Base-by-base conservation (phyloP, 2,329 filamentous ascomycete genomes). In the Rhexocercosporidium sp. region DNA sequence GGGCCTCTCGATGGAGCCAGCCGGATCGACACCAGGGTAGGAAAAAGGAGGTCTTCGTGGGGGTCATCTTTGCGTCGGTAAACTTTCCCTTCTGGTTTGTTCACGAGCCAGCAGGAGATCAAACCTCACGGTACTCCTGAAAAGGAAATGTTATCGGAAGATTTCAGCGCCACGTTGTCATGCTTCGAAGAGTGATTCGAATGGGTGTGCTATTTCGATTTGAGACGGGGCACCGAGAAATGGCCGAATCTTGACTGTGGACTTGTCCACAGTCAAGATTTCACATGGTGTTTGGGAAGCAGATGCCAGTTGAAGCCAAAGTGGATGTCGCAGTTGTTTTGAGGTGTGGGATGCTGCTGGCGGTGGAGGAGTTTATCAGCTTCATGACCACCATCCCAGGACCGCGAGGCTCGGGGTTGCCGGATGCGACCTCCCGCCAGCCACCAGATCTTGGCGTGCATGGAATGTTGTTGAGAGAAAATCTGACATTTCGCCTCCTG, bases 21-120 rank as follows among this genome's bases (percentile, higher is more conserved):
- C 62, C 51, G 51, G 66, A 68, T 68, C 66, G 62, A 31, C 59
- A 37, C 62, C 59, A 22, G 66, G 66, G 27, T 68, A 39, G 20
- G 18, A 29, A 31, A 34, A 53, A 41, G 54, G 51, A 53, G 39
- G 49, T 47, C 8, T 37, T 66, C 51, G 53, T 56, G 53, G 53
- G 29, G 53, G 53, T 56, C 51, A 29, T 47, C 34, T 51, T 27
- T 62, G 14, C 14, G 31, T 66, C 64, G 64, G 64, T 25, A 20
- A 31, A 66, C 64, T 59, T 65, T 59, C 59, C 61, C 41, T 41
- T 12, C 5, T 53, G 12, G 47, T 37, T 3, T 25, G 11, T 27
- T 44, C 61, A 67, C 65, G 37, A 49, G 59, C 39, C 20, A 47
- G 18, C 20, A 39, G 59, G 59, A 51, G 59, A 44, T 59, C 27